phyloP scores from a whole-genome alignment of 2,329 filamentous ascomycete genomes.

The Hirsutella thompsonii region DNA sequence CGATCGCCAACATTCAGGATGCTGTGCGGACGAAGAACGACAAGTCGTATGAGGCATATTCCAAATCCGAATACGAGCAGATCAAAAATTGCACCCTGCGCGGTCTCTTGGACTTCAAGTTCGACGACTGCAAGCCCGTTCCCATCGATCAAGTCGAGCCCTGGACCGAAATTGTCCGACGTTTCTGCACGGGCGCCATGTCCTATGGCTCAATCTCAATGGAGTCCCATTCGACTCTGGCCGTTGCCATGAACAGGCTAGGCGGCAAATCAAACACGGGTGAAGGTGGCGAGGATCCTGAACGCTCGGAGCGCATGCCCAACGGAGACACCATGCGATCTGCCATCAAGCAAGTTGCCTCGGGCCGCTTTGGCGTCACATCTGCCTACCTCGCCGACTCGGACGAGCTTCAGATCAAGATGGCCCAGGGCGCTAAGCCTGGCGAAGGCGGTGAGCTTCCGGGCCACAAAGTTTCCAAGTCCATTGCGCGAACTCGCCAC shows the following conservation, averaged over 20 bases:
- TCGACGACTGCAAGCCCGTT: slow-evolving; percentile 71
- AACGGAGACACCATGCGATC: slow-evolving; percentile 96
- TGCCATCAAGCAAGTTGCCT: slow-evolving; percentile 94
- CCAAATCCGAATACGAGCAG: slow-evolving; percentile 82
- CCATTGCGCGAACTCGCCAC: slow-evolving; percentile 87
- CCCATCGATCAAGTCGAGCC: slow-evolving; percentile 95
- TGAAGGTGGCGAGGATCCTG: slow-evolving; percentile 91
- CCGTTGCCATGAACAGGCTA: slow-evolving; percentile 91
- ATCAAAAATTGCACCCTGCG: slow-evolving; percentile 94
- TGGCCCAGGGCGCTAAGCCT: slow-evolving; percentile 96
- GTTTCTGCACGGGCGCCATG: slow-evolving; percentile 96
- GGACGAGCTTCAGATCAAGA: slow-evolving; percentile 97
- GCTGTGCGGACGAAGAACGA: slow-evolving; percentile 95
- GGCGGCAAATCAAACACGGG: slow-evolving; percentile 97
- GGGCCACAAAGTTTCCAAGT: slow-evolving; percentile 89
- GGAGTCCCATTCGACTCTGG: slow-evolving; percentile 93
- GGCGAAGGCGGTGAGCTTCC: slow-evolving; percentile 96
- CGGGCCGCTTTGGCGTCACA: slow-evolving; percentile 90
- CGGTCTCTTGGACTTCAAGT: slow-evolving; percentile 91
- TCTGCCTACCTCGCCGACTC: slow-evolving; percentile 90
- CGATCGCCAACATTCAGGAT: slow-evolving; percentile 94
- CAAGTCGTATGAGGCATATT: slow-evolving; percentile 97
- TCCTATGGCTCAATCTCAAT: slow-evolving; percentile 97
- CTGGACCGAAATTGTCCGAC: slow-evolving; percentile 94
- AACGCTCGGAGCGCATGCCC: slow-evolving; percentile 72